Base-by-base conservation (phyloP, 345 rosid species). In the Draba incana region DNA sequence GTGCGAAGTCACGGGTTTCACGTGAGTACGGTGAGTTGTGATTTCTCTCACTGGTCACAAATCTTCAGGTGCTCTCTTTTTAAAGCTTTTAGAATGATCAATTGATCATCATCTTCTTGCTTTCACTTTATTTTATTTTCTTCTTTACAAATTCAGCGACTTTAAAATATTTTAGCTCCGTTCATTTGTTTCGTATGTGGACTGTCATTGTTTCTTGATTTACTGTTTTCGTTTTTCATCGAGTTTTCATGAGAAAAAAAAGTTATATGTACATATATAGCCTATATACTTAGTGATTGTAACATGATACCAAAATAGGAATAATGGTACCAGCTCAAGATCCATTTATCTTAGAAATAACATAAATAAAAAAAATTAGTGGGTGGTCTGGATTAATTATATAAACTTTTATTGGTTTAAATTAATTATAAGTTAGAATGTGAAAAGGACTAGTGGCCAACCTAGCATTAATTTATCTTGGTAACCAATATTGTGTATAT, bases 1-100 rank as follows among this genome's bases (percentile, higher is more conserved):
- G 35, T 53, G 23, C 37, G 62, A 70, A 53, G 23, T 43, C 68
- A 20, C 62, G 54, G 48, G 62, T 53, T 39, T 53, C 63, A 62
- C 75, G 75, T 71, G 75, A 20, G 20, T 20, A 20, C 20, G 20
- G 20, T 20, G 20, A 63, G 39, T 24, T 13, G 13, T 57, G 61
- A 14, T 72, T 30, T 57, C 4, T 48, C 37, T 64, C 39, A 38
- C 37, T 65, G 50, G 66, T 73, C 71, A 72, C 13, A 38, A 51
- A 58, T 74, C 64, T 74, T 67, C 78, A 67, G 78, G 78, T 74
- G 78, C 20, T 74, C 60, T 53, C 72, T 73, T 66, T 38, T 74
- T 0, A 73, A 50, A 66, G 56, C 67, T 33, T 65, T 73, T 4
- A 38, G 54, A 57, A 60, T 74, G 48, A 68, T 53, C 4, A 52